Evolutionary conservation across 2,329 filamentous ascomycete genomes (phyloP).

Genomic region (Talaromyces sp.): DNA sequence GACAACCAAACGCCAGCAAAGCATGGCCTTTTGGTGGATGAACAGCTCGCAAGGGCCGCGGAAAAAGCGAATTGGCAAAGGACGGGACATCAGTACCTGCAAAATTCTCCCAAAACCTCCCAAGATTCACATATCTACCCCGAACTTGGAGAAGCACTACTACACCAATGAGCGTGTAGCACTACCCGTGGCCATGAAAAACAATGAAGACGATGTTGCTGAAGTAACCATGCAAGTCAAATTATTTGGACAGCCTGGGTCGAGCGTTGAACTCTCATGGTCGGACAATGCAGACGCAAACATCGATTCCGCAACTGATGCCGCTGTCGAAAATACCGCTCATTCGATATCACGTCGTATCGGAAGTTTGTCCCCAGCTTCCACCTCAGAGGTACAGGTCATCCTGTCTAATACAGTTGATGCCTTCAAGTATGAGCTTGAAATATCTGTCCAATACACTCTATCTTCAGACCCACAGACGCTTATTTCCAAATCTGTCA

Average conservation of each 20-base stretch:
- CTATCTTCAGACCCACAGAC: conserved; percentile 75
- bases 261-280: conserved; percentile 44
- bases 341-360: conserved; percentile 30
- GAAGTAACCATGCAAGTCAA: conserved; percentile 65
- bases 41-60: conserved; percentile 28
- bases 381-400: conserved; percentile 27
- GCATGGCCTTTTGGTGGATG: conserved; percentile 35
- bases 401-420: conserved; percentile 50
- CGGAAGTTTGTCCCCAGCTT: conserved; percentile 29
- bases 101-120: conserved; percentile 83
- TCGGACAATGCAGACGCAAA: conserved; percentile 28
- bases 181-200: conserved; percentile 65
- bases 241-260: conserved; percentile 55
- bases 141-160: conserved; percentile 63
- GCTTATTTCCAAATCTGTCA: conserved; percentile 67
- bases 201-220: conserved; percentile 77
- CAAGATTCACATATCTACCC: conserved; percentile 72
- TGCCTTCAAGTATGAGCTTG: conserved; percentile 60
- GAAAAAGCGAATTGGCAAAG: conserved; percentile 38
- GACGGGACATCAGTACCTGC: conserved; percentile 51
- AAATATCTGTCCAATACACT: conserved; percentile 70
- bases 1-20: conserved; percentile 37
- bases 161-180: conserved; percentile 77
- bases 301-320: conserved; percentile 15
- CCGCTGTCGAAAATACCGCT: conserved; percentile 20